Percentiles rank a stretch among this genome's conserved stretches.
phyloP scores from a whole-genome alignment of 1,284 basidiomycete species.

The Porogramme epimiltina region DNA sequence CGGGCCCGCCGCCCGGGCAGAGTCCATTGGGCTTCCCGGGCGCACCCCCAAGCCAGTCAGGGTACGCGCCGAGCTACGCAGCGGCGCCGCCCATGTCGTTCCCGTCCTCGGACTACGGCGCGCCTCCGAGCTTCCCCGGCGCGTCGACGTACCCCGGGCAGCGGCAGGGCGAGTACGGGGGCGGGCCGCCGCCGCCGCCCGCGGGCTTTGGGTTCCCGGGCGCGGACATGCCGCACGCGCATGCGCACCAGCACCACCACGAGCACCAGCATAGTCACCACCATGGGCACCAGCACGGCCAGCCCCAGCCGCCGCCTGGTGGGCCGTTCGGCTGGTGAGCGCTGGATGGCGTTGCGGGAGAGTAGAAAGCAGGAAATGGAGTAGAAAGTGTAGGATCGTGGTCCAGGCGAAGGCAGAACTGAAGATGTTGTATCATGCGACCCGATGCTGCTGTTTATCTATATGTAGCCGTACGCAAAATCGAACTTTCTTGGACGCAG shows the following conservation, averaged over 20 bases:
- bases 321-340: constrained; percentile 26
- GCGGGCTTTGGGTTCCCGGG: constrained; percentile 23
- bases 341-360: not conserved
- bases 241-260: constrained; percentile 7
- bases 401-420: too few species aligned
- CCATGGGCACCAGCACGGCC: constrained; percentile 4
- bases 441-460: too few species aligned
- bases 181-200: constrained; percentile 19
- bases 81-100: constrained; percentile 14
- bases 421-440: too few species aligned
- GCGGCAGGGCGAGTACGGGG: not conserved
- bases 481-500: too few species aligned
- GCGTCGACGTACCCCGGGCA: constrained; percentile 18
- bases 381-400: not conserved
- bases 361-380: not conserved
- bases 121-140: constrained; percentile 10
- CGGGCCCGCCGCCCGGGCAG: not conserved
- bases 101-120: constrained; percentile 12
- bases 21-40: not conserved
- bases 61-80: constrained; percentile 21
- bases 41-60: not conserved
- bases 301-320: constrained; percentile 8
- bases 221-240: constrained; percentile 11
- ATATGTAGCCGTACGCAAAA: too few species aligned
- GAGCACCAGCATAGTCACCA: constrained; percentile 5